A percentile compares a stretch with the other conserved stretches of the same genome.
Evolutionary conservation across 2,329 filamentous ascomycete genomes (phyloP).

Genomic region (Dothiorella sarmentorum): DNA sequence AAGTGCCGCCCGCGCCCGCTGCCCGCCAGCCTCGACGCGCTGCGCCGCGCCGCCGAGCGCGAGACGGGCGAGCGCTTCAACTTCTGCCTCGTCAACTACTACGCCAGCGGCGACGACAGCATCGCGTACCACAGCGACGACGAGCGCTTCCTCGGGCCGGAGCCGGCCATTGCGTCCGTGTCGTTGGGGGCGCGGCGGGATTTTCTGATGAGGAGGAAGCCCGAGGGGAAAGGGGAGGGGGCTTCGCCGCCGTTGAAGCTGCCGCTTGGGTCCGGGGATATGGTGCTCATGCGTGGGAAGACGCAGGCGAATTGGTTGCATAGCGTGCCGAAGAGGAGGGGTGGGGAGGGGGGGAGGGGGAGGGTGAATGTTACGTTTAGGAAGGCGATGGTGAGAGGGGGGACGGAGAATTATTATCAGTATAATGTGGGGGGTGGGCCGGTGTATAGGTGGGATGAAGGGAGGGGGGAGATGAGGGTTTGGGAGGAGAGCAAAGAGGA

Average conservation of each 20-base stretch:
- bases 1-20: slow-evolving; percentile 65
- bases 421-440: slow-evolving; percentile 74
- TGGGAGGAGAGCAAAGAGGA: slow-evolving; percentile 27
- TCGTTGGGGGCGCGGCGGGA: slow-evolving; percentile 69
- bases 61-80: slow-evolving; percentile 68
- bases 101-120: slow-evolving; percentile 70
- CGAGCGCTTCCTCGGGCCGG: slow-evolving; percentile 67
- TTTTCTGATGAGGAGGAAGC: slow-evolving; percentile 78
- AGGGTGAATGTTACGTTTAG: slow-evolving; percentile 75
- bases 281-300: slow-evolving; percentile 72
- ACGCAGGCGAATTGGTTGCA: slow-evolving; percentile 79
- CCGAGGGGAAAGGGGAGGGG: slow-evolving; percentile 33
- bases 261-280: slow-evolving; percentile 64
- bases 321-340: slow-evolving; percentile 70
- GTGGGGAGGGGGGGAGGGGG: slow-evolving; percentile 58
- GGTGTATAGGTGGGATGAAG: slow-evolving; percentile 65
- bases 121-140: slow-evolving; percentile 80
- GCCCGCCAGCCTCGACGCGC: slow-evolving; percentile 63
- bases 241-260: slow-evolving; percentile 46
- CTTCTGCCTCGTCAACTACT: slow-evolving; percentile 80
- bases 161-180: slow-evolving; percentile 72
- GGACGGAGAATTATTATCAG: slow-evolving; percentile 79
- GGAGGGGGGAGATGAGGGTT: slow-evolving; percentile 49
- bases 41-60: slow-evolving; percentile 62
- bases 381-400: slow-evolving; percentile 64